Evolutionary conservation across 495 filamentous ascomycete species (phyloP), one percentile per base, ranked within the genome.

Genomic region (Thermothielavioides terrestris): DNA sequence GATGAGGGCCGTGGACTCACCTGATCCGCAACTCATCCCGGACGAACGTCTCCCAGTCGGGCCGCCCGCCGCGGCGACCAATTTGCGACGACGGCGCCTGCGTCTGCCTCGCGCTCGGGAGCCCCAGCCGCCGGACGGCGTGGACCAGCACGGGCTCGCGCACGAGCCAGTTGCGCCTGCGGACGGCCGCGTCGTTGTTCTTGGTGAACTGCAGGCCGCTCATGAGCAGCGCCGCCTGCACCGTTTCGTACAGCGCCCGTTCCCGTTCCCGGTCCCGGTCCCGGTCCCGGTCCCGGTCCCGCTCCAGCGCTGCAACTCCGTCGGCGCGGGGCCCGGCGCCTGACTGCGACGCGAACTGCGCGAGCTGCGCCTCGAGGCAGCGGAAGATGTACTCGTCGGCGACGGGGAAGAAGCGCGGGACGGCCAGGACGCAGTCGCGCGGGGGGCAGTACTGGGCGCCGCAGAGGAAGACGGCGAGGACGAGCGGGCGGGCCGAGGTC

Each of bases 211-310:
- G 42, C 15, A 31, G 18, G 8, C 47, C 49, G 9, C 48, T 42
- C 0, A 55, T 25, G 36, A 55, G 17, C 35, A 55, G 1, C 18
- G 53, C 47, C 2, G 53, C 53, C 35, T 55, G 53, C 12, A 55
- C 15, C 20, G 53, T 38, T 23, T 50, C 32, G 12, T 34, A 41
- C 40, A 55, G 0, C 27, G 22, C 27, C 27, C 5, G n/a, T 27
- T 49, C 46, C 8, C 1, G 10, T 12, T 30, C 34, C 17, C n/a
- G 3, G 2, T 26, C 42, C 2, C 43, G 31, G 26, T 14, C 43
- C 12, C 21, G 17, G 7, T 10, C 3, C n/a, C 20, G n/a, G 8
- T 22, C 23, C 11, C 35, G 8, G 0, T 2, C 15, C 10, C 9
- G 10, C 17, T 2, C 12, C 10, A 2, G n/a, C n/a, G n/a, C n/a